Percentiles rank a stretch among this genome's conserved stretches.
phyloP scores from a whole-genome alignment of 192 early-diverging fungal genomes.

The Dissophora ornata region DNA sequence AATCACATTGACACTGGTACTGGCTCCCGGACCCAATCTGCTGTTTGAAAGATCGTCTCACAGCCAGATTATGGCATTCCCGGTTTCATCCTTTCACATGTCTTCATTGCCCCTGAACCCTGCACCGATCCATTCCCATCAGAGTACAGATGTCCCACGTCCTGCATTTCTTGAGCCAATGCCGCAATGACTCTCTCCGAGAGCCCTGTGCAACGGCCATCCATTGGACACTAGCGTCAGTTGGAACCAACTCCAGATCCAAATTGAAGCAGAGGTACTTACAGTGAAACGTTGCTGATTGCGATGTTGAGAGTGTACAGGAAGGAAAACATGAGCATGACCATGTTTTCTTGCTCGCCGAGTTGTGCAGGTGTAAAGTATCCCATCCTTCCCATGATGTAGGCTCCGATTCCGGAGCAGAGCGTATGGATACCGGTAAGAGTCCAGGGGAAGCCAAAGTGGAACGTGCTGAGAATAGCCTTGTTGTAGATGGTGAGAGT shows the following conservation, averaged over 20 bases:
- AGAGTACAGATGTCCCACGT: too few species aligned
- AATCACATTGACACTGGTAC: too few species aligned
- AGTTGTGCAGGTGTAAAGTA: constrained; percentile 66
- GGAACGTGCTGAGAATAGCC: constrained; percentile 76
- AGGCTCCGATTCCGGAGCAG: constrained; percentile 76
- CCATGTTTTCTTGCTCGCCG: constrained; percentile 66
- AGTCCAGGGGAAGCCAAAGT: constrained; percentile 88
- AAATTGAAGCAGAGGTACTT: constrained; percentile 51
- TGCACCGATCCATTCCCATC: too few species aligned
- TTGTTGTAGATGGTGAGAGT: constrained; percentile 89
- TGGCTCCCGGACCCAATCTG: too few species aligned
- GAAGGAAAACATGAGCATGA: constrained; percentile 82
- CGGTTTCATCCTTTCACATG: too few species aligned
- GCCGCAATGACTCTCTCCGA: too few species aligned
- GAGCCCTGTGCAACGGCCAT: too few species aligned
- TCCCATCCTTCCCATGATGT: constrained; percentile 59
- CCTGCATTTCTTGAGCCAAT: too few species aligned
- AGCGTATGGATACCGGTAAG: constrained; percentile 87
- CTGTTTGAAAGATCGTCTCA: too few species aligned
- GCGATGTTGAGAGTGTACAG: constrained; percentile 94
- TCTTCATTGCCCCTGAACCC: too few species aligned
- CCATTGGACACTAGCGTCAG: too few species aligned
- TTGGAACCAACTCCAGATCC: not conserved
- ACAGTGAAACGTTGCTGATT: constrained; percentile 85
- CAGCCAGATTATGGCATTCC: too few species aligned